A percentile compares a stretch with the other conserved stretches of the same genome.
Evolutionary conservation across 2,329 filamentous ascomycete genomes (phyloP).

Genomic region (Sporothrix brasiliensis): DNA sequence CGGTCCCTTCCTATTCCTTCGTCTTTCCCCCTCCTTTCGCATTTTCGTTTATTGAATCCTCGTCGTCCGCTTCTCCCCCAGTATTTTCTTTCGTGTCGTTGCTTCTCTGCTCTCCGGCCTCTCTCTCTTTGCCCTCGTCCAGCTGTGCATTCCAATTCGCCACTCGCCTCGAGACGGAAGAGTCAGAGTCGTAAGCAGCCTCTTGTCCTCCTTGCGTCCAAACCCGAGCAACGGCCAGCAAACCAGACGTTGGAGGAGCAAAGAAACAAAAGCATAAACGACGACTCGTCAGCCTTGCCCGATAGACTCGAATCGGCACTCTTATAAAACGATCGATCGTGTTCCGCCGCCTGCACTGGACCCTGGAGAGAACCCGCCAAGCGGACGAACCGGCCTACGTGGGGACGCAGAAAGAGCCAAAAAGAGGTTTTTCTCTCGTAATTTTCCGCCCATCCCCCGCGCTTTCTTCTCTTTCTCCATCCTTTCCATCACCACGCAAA

Average conservation of each 20-base stretch:
- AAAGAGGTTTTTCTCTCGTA: constrained; percentile 37
- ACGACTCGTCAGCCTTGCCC: neutral
- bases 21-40: constrained; percentile 13
- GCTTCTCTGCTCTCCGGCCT: constrained; percentile 21
- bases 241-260: neutral
- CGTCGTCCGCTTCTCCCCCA: neutral
- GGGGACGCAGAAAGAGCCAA: constrained; percentile 32
- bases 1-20: constrained; percentile 6
- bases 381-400: constrained; percentile 31
- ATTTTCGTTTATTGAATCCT: constrained; percentile 6
- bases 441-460: constrained; percentile 33
- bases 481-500: constrained; percentile 28
- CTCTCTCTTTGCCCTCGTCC: constrained; percentile 19
- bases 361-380: constrained; percentile 29
- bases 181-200: neutral
- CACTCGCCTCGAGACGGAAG: neutral
- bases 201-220: constrained; percentile 16
- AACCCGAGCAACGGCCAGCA: neutral
- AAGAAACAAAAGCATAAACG: neutral
- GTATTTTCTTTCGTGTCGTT: constrained; percentile 17
- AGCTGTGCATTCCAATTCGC: neutral
- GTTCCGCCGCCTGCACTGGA: constrained; percentile 17
- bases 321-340: constrained; percentile 9
- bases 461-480: constrained; percentile 28
- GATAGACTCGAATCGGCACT: too few species aligned